These are phyloP conservation scores for Phanerochaete carnosa DNA, from an alignment of 768 basidiomycete genomes.

Conservation along the genomic window DNA sequence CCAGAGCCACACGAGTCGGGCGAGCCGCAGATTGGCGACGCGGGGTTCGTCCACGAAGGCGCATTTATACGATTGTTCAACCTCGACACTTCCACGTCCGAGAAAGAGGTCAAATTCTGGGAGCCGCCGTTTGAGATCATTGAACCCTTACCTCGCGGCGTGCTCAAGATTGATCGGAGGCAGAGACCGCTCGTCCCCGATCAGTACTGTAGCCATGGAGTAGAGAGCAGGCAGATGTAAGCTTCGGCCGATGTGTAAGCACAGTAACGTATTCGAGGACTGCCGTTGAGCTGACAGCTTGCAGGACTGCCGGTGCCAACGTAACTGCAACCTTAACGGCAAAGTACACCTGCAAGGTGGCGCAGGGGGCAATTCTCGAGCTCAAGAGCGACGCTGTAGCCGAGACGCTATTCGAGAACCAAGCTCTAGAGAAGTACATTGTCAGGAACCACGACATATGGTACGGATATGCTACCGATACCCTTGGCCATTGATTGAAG, in stretches of 20 bases:
- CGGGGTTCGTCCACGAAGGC: background rate
- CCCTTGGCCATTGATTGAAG: background rate
- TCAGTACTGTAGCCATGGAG: background rate
- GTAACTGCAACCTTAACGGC: background rate
- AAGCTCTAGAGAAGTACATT: background rate
- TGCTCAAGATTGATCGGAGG: no score
- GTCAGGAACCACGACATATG: background rate
- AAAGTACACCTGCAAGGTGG: background rate
- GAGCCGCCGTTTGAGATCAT: background rate
- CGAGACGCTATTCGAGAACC: background rate
- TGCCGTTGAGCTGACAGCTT: no score
- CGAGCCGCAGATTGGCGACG: background rate
- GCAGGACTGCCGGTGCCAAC: no score
- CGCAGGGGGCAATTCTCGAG: background rate
- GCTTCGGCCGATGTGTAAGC: no score
- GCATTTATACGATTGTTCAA: conserved; percentile 8
- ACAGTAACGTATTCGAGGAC: no score
- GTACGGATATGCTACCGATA: background rate
- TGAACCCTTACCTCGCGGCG: no score
- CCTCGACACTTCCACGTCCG: background rate
- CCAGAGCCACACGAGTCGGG: background rate
- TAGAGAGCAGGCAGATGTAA: no score
- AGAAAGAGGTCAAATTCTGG: background rate
- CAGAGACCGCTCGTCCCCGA: background rate
- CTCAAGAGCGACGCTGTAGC: background rate